These are phyloP conservation scores for Taphrina sp. DNA, from an alignment of 1,139 yeast species.

Conservation along the genomic window DNA sequence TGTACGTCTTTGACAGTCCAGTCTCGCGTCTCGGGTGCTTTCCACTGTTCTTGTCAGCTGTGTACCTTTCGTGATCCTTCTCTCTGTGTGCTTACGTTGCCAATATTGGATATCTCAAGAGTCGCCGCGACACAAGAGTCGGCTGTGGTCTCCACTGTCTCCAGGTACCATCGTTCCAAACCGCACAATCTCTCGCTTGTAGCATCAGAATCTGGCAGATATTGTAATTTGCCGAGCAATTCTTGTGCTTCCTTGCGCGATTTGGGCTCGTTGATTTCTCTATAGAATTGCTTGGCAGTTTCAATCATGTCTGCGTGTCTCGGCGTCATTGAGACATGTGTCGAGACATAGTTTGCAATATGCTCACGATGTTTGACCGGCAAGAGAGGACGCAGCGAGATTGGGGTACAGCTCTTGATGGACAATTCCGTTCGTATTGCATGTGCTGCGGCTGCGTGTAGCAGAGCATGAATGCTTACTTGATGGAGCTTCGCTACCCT, in stretches of 20 bases:
- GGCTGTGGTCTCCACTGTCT: background rate
- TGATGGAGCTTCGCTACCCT: background rate
- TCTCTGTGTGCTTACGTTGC: slow-evolving; percentile 2
- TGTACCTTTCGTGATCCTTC: background rate
- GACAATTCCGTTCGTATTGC: background rate
- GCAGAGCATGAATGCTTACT: slow-evolving; percentile 17
- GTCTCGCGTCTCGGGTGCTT: background rate
- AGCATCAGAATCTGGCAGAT: slow-evolving; percentile 1
- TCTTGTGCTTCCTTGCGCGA: background rate
- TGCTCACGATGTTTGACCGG: background rate
- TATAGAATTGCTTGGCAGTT: slow-evolving; percentile 18
- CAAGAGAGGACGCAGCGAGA: slow-evolving; percentile 17
- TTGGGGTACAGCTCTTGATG: slow-evolving; percentile 14
- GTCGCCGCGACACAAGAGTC: slow-evolving; percentile 12
- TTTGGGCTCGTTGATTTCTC: slow-evolving; percentile 10
- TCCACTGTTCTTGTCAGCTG: background rate
- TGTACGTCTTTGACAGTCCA: slow-evolving; percentile 8
- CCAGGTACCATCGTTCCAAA: slow-evolving; percentile 5
- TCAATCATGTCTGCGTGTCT: background rate
- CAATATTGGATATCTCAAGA: slow-evolving; percentile 23
- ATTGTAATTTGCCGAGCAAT: slow-evolving; percentile 2
- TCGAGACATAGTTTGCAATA: slow-evolving; percentile 12
- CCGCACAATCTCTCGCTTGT: background rate
- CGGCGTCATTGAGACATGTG: background rate
- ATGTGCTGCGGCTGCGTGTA: slow-evolving; percentile 18